These are phyloP conservation scores for Acer negundo DNA, from an alignment of 345 rosid species.

Conservation along the genomic window DNA sequence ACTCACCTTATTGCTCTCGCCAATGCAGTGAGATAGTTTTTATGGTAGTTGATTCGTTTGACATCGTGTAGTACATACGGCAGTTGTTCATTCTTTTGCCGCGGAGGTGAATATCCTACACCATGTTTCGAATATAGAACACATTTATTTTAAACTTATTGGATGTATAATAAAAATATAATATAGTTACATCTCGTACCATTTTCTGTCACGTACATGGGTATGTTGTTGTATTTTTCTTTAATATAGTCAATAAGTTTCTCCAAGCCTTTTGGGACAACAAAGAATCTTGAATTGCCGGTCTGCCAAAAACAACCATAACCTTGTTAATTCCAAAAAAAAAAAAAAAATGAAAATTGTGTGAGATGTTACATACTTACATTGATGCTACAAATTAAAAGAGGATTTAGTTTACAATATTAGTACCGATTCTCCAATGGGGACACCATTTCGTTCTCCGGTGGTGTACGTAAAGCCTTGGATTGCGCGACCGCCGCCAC, in stretches of 20 bases:
- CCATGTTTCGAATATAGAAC: not conserved
- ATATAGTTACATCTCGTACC: constrained; percentile 19
- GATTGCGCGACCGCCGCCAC: constrained; percentile 34
- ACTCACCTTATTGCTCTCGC: constrained; percentile 40
- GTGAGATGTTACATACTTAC: not conserved
- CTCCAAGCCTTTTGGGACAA: constrained; percentile 53
- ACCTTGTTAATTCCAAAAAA: not conserved
- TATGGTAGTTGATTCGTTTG: constrained; percentile 36
- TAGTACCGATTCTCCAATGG: constrained; percentile 38
- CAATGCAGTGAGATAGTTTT: constrained; percentile 39
- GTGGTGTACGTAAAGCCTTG: constrained; percentile 40
- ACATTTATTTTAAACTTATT: too few relatives aligned
- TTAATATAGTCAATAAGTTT: constrained; percentile 34
- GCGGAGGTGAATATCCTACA: constrained; percentile 37
- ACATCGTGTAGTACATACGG: constrained; percentile 25
- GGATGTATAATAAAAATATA: not conserved
- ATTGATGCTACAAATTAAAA: not conserved
- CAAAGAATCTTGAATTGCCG: constrained; percentile 34
- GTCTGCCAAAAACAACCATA: constrained; percentile 22
- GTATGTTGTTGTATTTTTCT: constrained; percentile 48
- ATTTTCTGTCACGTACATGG: constrained; percentile 47
- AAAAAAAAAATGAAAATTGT: not conserved
- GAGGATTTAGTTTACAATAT: not conserved
- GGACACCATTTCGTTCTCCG: constrained; percentile 38
- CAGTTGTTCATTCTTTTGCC: constrained; percentile 1